Base-by-base conservation (phyloP, 305 asterid species). In the Solanum hybrid region DNA sequence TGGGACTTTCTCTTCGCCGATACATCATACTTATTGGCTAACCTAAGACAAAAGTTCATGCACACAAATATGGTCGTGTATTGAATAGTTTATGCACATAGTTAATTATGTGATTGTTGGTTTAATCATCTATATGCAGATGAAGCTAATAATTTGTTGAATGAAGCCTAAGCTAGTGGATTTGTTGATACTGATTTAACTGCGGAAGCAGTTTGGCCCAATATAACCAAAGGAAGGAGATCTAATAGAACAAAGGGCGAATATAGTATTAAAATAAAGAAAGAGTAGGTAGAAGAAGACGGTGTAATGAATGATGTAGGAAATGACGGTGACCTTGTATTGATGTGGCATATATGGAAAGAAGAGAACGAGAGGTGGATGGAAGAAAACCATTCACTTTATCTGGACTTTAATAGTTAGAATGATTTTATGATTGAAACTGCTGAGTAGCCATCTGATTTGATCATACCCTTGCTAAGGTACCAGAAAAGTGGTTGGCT, bases 401-500 rank as follows among this genome's bases (percentile, higher is more conserved):
- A 93, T 90, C 91, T 90, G 91, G 95, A 94, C 88, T 86, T 91
- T 72, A 94, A 69, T 17, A 92, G 92, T 92, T 96, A 95, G 92
- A 94, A 94, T 90, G 98, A 94, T 87, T 89, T 92, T 51, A 89
- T 40, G 31, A 91, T 90, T 29, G 98, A 97, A 93, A 92, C 93
- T 88, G 93, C 60, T 80, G 97, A 97, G 90, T 91, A 98, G 76
- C 94, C 98, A 17, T 92, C 92, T 73, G 95, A 94, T 89, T 92
- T 97, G 95, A 92, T 93, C 89, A 92, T 96, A 93, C 97, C 98
- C 0, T 88, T 97, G 86, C 92, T 97, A 85, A 94, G 98, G 92
- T 96, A 95, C 93, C 99, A 97, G 92, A 96, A 96, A 89, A 97
- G 92, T 97, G 99, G 99, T 93, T 97, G 90, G 94, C 98, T 38